Percentiles rank a stretch among this genome's conserved stretches.
Evolutionary conservation across 495 filamentous ascomycete species (phyloP).

Genomic region (Clavariopsis aquatica): DNA sequence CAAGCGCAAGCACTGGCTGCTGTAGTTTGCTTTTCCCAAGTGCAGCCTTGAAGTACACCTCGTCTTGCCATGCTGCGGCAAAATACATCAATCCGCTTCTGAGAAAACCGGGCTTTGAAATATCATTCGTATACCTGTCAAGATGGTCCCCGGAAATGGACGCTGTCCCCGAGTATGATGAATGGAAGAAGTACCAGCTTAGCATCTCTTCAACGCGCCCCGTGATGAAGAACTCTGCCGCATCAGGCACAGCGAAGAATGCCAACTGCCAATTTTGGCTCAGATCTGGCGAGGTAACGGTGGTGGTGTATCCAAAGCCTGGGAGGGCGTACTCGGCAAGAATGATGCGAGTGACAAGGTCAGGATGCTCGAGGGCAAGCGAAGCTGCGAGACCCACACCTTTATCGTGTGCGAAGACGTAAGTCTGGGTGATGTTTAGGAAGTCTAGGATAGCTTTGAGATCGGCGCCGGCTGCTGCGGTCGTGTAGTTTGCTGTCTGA

Average conservation of each 20-base stretch:
- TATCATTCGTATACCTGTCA: constrained; percentile 24
- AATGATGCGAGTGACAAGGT: constrained; percentile 38
- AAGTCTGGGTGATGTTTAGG: constrained; percentile 46
- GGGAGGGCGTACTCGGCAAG: constrained; percentile 47
- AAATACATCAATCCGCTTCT: constrained; percentile 30
- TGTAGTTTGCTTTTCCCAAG: constrained; percentile 12
- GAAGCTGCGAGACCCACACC: constrained; percentile 46
- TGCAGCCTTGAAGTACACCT: constrained; percentile 24
- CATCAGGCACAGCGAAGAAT: constrained; percentile 50
- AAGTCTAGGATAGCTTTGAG: constrained; percentile 48
- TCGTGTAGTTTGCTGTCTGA: constrained; percentile 44
- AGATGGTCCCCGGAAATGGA: constrained; percentile 27
- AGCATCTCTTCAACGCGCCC: constrained; percentile 48
- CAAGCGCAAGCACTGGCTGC: constrained; percentile 35
- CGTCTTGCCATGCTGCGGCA: constrained; percentile 19
- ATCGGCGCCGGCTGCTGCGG: constrained; percentile 35
- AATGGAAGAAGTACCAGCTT: constrained; percentile 51
- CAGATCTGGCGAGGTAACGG: constrained; percentile 40
- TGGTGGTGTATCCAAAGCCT: constrained; percentile 46
- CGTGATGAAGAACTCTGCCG: constrained; percentile 47
- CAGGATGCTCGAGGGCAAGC: constrained; percentile 42
- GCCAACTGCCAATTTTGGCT: constrained; percentile 51
- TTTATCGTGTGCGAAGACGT: constrained; percentile 50
- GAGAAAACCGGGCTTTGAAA: constrained; percentile 37
- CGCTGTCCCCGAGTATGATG: constrained; percentile 36